Conservation (phyloP, 805 yeast genomes). For the Alloascoidea africana region DNA sequence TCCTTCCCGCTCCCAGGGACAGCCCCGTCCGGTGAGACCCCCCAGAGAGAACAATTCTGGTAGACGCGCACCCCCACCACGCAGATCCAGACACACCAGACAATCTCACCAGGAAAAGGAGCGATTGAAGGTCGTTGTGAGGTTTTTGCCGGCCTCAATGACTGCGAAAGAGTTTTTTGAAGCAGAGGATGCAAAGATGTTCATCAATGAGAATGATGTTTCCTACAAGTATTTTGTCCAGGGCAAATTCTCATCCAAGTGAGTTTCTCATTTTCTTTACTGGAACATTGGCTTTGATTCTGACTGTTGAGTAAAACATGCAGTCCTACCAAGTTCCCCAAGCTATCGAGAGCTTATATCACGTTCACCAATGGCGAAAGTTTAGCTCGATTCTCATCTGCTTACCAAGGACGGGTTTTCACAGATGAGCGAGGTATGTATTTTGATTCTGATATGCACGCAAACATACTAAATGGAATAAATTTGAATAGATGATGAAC, state of each 20-base stretch:
- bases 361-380: background rate
- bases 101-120: background rate
- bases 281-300: too few species aligned
- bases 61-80: slow-evolving; percentile 1
- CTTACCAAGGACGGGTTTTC: background rate
- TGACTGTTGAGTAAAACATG: too few species aligned
- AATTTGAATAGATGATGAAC: background rate
- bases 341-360: background rate
- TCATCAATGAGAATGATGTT: background rate
- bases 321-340: background rate
- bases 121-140: background rate
- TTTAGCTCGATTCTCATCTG: background rate
- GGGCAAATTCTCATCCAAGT: background rate
- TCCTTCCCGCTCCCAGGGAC: too few species aligned
- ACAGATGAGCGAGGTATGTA: background rate
- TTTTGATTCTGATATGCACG: too few species aligned
- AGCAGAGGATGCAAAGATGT: background rate
- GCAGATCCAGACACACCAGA: background rate
- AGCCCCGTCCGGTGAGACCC: too few species aligned
- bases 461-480: background rate
- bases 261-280: background rate
- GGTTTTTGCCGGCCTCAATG: background rate
- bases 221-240: slow-evolving; percentile 1
- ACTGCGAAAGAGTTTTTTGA: background rate
- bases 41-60: too few species aligned